phyloP scores from a whole-genome alignment of 768 basidiomycete species.

The Fomitopsis serialis region DNA sequence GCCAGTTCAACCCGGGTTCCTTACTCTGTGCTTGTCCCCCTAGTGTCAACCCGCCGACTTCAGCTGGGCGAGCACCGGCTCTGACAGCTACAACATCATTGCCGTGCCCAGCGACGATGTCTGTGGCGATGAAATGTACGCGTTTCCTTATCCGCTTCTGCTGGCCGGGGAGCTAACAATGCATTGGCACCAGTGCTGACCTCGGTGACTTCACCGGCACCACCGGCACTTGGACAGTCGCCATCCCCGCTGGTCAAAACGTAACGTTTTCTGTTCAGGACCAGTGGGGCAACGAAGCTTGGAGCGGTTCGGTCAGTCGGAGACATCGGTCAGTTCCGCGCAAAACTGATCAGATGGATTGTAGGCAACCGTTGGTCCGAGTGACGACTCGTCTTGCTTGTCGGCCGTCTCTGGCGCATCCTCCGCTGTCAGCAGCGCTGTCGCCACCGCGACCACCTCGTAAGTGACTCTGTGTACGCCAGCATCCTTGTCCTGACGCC shows the following conservation, averaged over 20 bases:
- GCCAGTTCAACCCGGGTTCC: neutral
- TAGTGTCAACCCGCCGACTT: slow-evolving; percentile 53
- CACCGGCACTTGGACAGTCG: slow-evolving; percentile 38
- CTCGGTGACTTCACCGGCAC: slow-evolving; percentile 45
- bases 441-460: slow-evolving; percentile 9
- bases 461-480: slow-evolving; percentile 2
- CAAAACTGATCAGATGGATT: neutral
- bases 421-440: neutral
- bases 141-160: neutral
- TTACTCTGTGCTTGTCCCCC: slow-evolving; percentile 5
- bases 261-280: slow-evolving; percentile 54
- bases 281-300: slow-evolving; percentile 50
- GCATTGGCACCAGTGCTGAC: slow-evolving; percentile 41
- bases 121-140: slow-evolving; percentile 61
- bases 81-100: slow-evolving; percentile 53
- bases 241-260: slow-evolving; percentile 40
- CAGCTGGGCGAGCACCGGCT: slow-evolving; percentile 42
- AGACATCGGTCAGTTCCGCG: neutral
- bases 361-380: slow-evolving; percentile 32
- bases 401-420: slow-evolving; percentile 3
- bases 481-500: slow-evolving; percentile 7
- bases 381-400: slow-evolving; percentile 35
- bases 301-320: slow-evolving; percentile 53
- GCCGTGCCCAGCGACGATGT: slow-evolving; percentile 45
- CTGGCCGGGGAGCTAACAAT: neutral